Evolutionary conservation across 2,329 filamentous ascomycete species (phyloP), one percentile per base, ranked within the genome.

Genomic region (Xenoacremonium recifei): DNA sequence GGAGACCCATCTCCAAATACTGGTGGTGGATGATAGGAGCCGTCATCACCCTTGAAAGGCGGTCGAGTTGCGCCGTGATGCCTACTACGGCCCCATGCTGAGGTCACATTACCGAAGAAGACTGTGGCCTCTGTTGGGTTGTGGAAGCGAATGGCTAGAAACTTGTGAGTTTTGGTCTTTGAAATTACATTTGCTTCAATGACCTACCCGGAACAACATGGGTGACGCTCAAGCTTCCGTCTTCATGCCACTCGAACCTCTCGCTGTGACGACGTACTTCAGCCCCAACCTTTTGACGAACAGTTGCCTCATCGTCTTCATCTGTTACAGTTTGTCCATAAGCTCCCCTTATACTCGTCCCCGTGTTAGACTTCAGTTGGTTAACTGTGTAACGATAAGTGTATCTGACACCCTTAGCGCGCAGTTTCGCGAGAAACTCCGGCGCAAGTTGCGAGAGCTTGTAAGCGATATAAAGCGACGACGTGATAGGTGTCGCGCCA

Each of bases 21-120:
- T 1, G 59, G 61, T 13, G 60, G 62, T 4, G 62, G 60, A 31
- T 65, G 61, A 20, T 65, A 66, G 3, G 58, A 61, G n/a, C 44
- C 54, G 30, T 65, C 59, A 30, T 64, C 60, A 4, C 60, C 60
- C 13, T 47, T 51, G 39, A 62, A 62, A 0, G 61, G 60, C 9
- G 54, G 51, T 16, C 52, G 45, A 2, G 62, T 65, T 21, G 60
- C 62, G 12, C 61, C 60, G 36, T 64, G 62, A 21, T 60, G 53
- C 13, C 40, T 51, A 35, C 60, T 64, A 11, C 60, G 55, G 4
- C 60, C 62, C 62, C 61, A 65, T 3, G 62, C 62, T 13, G 55
- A 61, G 6, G 63, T 64, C n/a, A 66, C 44, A 36, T 64, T 64
- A 6, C 62, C 63, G 32, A 66, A 66, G 48, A 57, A 65, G 0